These are phyloP conservation scores for Paramecium bursaria DNA, from an alignment of 73 alveolate genomes.

Conservation along the genomic window DNA sequence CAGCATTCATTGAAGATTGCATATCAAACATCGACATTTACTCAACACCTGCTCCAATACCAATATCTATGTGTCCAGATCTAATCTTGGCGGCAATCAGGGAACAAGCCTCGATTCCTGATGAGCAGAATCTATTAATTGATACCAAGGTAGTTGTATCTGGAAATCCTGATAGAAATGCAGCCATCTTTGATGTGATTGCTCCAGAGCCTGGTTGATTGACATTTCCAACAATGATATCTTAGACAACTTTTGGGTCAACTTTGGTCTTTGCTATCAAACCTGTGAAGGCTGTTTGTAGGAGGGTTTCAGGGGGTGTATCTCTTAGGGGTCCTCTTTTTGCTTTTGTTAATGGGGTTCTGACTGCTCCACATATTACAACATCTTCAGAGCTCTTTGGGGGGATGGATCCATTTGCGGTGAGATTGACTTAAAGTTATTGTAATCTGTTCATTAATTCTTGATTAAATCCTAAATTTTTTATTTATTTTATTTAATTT, in stretches of 20 bases:
- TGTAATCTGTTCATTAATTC: conserved; percentile 19
- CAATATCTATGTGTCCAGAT: conserved; percentile 94
- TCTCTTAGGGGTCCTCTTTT: conserved; percentile 96
- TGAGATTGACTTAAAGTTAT: not conserved
- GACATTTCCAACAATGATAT: conserved; percentile 98
- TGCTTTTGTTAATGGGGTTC: conserved; percentile 98
- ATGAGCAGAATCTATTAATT: conserved; percentile 97
- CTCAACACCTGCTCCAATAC: conserved; percentile 99
- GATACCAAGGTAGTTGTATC: conserved; percentile 92
- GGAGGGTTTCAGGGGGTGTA: conserved; percentile 95
- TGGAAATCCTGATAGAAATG: conserved; percentile 96
- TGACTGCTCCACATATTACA: conserved; percentile 96
- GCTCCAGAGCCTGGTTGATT: conserved; percentile 98
- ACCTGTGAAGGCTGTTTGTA: conserved; percentile 89
- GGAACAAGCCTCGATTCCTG: conserved; percentile 98
- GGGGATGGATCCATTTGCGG: conserved; percentile 39
- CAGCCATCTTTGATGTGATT: conserved; percentile 93
- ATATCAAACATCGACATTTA: conserved; percentile 96
- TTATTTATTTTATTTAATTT: too few species aligned
- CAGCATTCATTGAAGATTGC: conserved; percentile 94
- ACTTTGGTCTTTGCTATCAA: conserved; percentile 84
- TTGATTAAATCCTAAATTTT: conserved; percentile 17
- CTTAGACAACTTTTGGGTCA: conserved; percentile 92
- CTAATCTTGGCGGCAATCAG: conserved; percentile 91
- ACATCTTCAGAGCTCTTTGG: conserved; percentile 90